A percentile compares a stretch with the other conserved stretches of the same genome.
These are phyloP conservation scores for Violaceomyces palustris DNA, from an alignment of 1,284 basidiomycete species.

Conservation along the genomic window DNA sequence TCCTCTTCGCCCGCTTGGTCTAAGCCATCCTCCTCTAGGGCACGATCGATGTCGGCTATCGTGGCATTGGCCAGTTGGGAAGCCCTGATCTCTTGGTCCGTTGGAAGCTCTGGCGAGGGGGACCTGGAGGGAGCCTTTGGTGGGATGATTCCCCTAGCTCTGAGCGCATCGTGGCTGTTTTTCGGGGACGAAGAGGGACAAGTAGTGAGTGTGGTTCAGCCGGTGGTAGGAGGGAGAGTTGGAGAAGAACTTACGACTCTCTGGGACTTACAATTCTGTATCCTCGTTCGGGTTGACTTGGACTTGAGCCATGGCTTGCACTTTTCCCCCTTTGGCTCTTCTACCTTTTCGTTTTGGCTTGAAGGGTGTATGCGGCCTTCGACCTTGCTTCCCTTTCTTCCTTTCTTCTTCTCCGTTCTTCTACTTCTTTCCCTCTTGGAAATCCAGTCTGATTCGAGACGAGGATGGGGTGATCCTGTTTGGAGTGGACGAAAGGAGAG, in stretches of 20 bases:
- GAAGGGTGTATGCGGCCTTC: too few species aligned
- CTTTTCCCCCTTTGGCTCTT: too few species aligned
- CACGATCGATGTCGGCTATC: conserved; percentile 33
- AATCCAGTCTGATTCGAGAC: too few species aligned
- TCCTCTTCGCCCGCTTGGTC: conserved; percentile 57
- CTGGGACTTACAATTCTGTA: conserved; percentile 37
- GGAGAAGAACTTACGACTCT: neutral
- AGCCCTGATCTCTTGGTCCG: conserved; percentile 20
- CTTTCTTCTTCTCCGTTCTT: too few species aligned
- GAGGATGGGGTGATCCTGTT: too few species aligned
- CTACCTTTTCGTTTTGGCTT: too few species aligned
- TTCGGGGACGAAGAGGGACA: neutral
- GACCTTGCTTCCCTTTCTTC: too few species aligned
- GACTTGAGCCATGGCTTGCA: conserved; percentile 34
- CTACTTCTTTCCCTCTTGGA: too few species aligned
- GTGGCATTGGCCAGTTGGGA: conserved; percentile 32
- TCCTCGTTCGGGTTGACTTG: conserved; percentile 40
- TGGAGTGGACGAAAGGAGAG: too few species aligned
- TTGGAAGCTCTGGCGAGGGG: conserved; percentile 44
- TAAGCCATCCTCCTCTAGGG: conserved; percentile 23
- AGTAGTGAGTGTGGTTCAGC: neutral
- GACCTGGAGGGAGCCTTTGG: conserved; percentile 46
- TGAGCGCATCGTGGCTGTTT: conserved; percentile 44
- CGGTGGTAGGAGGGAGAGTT: neutral
- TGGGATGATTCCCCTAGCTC: conserved; percentile 50